phyloP scores from a whole-genome alignment of 2,329 filamentous ascomycete species.

The Ophiosphaerella narmari region DNA sequence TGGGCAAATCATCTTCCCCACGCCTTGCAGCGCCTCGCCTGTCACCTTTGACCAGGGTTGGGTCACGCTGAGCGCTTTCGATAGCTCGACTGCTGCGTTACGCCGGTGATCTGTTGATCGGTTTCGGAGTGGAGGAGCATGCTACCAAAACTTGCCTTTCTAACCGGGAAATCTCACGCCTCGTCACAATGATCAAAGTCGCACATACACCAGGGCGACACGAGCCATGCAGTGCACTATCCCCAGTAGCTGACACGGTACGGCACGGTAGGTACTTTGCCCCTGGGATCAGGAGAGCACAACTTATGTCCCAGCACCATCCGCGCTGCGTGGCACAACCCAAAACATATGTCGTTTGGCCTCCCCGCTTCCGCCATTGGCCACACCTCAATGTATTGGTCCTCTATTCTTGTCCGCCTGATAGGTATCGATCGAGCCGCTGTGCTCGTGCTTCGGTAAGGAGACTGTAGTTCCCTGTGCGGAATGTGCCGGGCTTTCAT shows the following conservation, averaged over 20 bases:
- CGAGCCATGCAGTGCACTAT: conserved; percentile 15
- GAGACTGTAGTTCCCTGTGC: neutral
- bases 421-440: neutral
- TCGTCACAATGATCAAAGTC: conserved; percentile 7
- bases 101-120: conserved; percentile 9
- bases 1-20: conserved; percentile 13
- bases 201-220: conserved; percentile 14
- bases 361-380: neutral
- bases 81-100: neutral
- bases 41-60: conserved; percentile 3
- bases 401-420: neutral
- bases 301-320: conserved; percentile 4
- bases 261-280: conserved; percentile 4
- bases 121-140: neutral
- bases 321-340: conserved; percentile 1
- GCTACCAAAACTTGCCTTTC: neutral
- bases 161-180: conserved; percentile 2
- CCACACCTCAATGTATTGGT: neutral
- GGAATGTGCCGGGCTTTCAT: neutral
- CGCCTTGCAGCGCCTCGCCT: conserved; percentile 11
- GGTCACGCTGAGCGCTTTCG: conserved; percentile 9
- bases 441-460: conserved; percentile 2
- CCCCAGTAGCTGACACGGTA: conserved; percentile 16
- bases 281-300: conserved; percentile 2
- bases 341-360: neutral